Evolutionary conservation across 768 basidiomycete species (phyloP), one percentile per base, ranked within the genome.

Genomic region (Collybia mongolica): DNA sequence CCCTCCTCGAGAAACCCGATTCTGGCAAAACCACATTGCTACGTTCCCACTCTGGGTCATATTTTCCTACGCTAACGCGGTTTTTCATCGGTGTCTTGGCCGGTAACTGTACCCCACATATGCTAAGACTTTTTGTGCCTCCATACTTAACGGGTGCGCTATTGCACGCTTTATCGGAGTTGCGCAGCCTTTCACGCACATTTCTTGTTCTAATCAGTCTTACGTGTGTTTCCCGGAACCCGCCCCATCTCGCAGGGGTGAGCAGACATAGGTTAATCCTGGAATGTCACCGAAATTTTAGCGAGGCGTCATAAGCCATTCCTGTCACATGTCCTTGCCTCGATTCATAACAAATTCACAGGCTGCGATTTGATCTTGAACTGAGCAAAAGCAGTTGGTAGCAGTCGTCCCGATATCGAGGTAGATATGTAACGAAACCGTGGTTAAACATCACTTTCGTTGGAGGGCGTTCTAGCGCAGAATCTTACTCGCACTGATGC

Each of bases 41-140:
- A 38, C 32, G 38, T 39, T 22, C 39, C 22, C 38, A 37, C 39
- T 54, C 52, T 44, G 39, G 51, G 55, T 12, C n/a, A 28, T 12
- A 56, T 46, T 43, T 59, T 56, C 57, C 57, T 58, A 56, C 57
- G 49, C 28, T 59, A 17, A 28, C 19, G 43, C 53, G 53, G 39
- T 20, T 26, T 26, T 45, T 46, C 44, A 47, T 28, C 51, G 48
- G 42, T 28, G 43, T 45, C 50, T 52, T 52, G 42, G 46, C 50
- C 45, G 28, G 35, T 39, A 38, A 45, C 40, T 35, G 46, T 23
- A 20, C 44, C 20, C 38, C 46, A 20, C 26, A 41, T 39, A 48
- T 48, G 32, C 32, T 56, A 49, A 49, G 49, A 56, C 39, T 4
- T 17, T 49, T 24, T 19, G 15, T 23, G 28, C 46, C 28, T 23